Evolutionary conservation across 495 filamentous ascomycete genomes (phyloP).

Genomic region (Copromyces sp.): DNA sequence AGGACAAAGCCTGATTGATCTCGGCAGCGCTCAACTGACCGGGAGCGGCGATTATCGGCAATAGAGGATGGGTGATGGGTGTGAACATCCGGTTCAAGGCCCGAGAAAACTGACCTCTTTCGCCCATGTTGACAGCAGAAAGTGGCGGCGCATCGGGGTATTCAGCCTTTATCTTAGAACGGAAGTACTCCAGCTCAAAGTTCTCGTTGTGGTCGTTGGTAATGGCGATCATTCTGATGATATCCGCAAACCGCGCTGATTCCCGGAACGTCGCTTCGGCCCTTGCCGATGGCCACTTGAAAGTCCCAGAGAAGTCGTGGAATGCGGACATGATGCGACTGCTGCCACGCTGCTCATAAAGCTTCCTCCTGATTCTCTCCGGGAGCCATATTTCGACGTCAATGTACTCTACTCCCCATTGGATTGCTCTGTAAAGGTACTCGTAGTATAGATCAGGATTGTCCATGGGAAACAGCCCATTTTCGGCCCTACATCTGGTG

Average conservation of each 20-base stretch:
- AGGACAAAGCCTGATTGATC: constrained; percentile 67
- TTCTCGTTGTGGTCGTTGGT: constrained; percentile 69
- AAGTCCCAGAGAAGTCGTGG: constrained; percentile 73
- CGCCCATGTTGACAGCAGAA: constrained; percentile 81
- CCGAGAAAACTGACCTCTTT: constrained; percentile 69
- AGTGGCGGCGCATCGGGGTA: constrained; percentile 56
- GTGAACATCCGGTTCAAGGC: constrained; percentile 76
- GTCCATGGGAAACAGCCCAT: constrained; percentile 75
- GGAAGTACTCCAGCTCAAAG: constrained; percentile 81
- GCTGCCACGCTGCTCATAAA: constrained; percentile 61
- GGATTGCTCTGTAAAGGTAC: constrained; percentile 67
- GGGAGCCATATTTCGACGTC: constrained; percentile 82
- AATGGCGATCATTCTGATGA: constrained; percentile 82
- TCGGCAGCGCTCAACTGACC: constrained; percentile 75
- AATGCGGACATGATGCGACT: constrained; percentile 79
- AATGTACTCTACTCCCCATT: constrained; percentile 82
- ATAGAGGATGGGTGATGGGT: constrained; percentile 72
- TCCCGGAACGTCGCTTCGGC: constrained; percentile 59
- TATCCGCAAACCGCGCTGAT: constrained; percentile 65
- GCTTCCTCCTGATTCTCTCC: constrained; percentile 53
- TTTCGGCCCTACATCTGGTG: constrained; percentile 67
- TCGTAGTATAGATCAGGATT: constrained; percentile 62
- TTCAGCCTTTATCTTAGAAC: constrained; percentile 57
- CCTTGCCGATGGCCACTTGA: constrained; percentile 67
- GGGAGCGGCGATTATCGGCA: constrained; percentile 76